Percentiles rank a stretch among this genome's conserved stretches.
Conservation (phyloP, 306 rosid species). For the Lagenaria siceraria region DNA sequence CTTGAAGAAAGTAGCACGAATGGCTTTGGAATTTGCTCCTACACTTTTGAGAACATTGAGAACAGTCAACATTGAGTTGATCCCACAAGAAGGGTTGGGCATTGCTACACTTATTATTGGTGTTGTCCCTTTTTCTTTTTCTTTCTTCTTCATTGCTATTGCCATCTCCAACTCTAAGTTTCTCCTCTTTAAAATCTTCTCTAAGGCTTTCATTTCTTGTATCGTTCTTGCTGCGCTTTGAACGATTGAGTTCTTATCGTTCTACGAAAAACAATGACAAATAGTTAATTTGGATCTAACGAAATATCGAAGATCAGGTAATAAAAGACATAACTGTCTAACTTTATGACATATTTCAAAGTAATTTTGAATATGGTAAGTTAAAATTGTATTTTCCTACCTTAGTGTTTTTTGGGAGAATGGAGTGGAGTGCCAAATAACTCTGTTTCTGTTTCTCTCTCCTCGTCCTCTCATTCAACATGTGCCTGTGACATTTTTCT, state of each 20-base stretch:
- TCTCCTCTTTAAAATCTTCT: slow-evolving; percentile 29
- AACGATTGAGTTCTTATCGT: slow-evolving; percentile 51
- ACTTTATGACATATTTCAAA: too few species aligned
- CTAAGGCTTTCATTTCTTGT: slow-evolving; percentile 19
- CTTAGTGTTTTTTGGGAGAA: slow-evolving; percentile 56
- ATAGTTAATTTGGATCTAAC: too few species aligned
- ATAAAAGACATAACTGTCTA: too few species aligned
- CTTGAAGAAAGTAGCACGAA: slow-evolving; percentile 33
- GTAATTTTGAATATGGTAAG: too few species aligned
- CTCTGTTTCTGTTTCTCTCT: slow-evolving; percentile 50
- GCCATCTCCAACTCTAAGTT: slow-evolving; percentile 24
- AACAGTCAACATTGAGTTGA: slow-evolving; percentile 39
- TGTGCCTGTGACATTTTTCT: slow-evolving; percentile 42
- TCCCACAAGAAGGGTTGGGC: slow-evolving; percentile 29
- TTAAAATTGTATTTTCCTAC: slow-evolving; percentile 10
- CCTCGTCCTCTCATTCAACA: slow-evolving; percentile 62
- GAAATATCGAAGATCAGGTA: too few species aligned
- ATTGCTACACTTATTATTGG: slow-evolving; percentile 21
- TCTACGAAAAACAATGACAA: slow-evolving; percentile 18
- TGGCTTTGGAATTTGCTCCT: slow-evolving; percentile 26
- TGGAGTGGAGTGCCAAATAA: slow-evolving; percentile 39
- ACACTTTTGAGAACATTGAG: slow-evolving; percentile 32
- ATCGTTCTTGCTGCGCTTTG: slow-evolving; percentile 37
- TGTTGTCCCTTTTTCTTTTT: neutral
- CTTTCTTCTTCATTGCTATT: neutral